Percentiles rank a stretch among this genome's conserved stretches.
Evolutionary conservation across 2,329 filamentous ascomycete species (phyloP).

Genomic region (Rhynchosporium agropyri): DNA sequence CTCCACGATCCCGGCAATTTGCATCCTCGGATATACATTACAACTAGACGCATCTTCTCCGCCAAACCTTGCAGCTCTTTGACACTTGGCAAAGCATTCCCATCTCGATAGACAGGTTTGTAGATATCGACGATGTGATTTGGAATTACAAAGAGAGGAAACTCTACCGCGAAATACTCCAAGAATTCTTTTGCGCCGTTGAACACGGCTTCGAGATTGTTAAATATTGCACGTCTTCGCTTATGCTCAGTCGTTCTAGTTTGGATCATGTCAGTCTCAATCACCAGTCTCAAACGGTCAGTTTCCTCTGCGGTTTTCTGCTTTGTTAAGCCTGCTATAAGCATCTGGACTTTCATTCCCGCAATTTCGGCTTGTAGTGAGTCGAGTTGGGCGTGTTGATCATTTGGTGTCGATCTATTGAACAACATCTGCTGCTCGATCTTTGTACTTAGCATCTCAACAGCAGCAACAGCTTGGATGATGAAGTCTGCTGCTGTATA

Average conservation of each 20-base stretch:
- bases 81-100: background rate
- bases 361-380: background rate
- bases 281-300: background rate
- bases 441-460: background rate
- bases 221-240: background rate
- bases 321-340: background rate
- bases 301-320: background rate
- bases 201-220: background rate
- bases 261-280: background rate
- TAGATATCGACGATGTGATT: background rate
- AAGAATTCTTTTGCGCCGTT: background rate
- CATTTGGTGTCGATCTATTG: constrained; percentile 2
- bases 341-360: background rate
- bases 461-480: background rate
- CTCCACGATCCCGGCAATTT: background rate
- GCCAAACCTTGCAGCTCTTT: background rate
- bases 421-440: background rate
- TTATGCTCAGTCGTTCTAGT: background rate
- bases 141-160: background rate
- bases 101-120: background rate
- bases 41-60: background rate
- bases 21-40: background rate
- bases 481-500: background rate
- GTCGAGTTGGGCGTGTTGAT: background rate
- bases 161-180: background rate